A percentile compares a stretch with the other conserved stretches of the same genome.
Evolutionary conservation across 2,329 filamentous ascomycete species (phyloP).

Genomic region (Drechslera avenae): DNA sequence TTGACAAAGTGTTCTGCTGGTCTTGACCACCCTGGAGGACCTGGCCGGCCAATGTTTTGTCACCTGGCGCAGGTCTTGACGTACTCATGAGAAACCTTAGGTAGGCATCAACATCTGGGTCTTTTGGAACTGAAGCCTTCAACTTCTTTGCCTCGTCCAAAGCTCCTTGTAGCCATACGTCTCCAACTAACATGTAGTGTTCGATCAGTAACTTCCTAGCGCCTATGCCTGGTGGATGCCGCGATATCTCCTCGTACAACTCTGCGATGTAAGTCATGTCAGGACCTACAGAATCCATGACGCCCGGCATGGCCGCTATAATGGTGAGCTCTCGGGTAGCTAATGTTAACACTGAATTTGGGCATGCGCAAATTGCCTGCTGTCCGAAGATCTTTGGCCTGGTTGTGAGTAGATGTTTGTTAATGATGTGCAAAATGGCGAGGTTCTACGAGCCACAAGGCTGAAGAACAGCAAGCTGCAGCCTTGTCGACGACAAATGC

Average conservation of each 20-base stretch:
- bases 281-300: constrained; percentile 30
- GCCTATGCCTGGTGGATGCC: constrained; percentile 34
- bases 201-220: constrained; percentile 40
- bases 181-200: constrained; percentile 39
- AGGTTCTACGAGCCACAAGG: constrained; percentile 1
- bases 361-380: not conserved
- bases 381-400: not conserved
- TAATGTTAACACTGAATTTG: not conserved
- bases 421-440: not conserved
- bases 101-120: constrained; percentile 32
- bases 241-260: constrained; percentile 39
- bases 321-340: not conserved
- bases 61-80: constrained; percentile 24
- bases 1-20: constrained; percentile 3
- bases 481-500: not conserved
- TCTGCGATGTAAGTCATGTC: constrained; percentile 43
- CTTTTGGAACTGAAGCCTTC: constrained; percentile 26
- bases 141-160: constrained; percentile 37
- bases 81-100: constrained; percentile 30
- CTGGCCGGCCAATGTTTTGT: constrained; percentile 15
- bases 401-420: not conserved
- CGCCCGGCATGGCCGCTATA: constrained; percentile 15
- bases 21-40: constrained; percentile 18
- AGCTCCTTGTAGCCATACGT: constrained; percentile 40
- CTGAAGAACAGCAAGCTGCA: not conserved